Conservation (phyloP, 306 rosid genomes). For the Cyclanthera cordifolia region DNA sequence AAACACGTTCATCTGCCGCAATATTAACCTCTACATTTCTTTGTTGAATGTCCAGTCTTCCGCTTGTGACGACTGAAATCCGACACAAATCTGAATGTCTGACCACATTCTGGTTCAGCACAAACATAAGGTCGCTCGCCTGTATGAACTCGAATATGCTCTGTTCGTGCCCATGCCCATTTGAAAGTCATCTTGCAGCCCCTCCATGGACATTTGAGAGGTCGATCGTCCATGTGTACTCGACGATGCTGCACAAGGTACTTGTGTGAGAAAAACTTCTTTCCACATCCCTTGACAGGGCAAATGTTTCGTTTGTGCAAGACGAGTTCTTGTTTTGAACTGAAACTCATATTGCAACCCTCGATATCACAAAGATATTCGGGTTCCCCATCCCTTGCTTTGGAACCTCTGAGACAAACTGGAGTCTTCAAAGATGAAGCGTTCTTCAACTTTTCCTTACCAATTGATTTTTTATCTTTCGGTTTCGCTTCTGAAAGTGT, state of each 20-base stretch:
- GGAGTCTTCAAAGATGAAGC: slow-evolving; percentile 37
- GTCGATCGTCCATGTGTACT: slow-evolving; percentile 89
- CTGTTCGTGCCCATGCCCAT: slow-evolving; percentile 99
- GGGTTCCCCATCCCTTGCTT: slow-evolving; percentile 38
- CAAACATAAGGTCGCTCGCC: slow-evolving; percentile 92
- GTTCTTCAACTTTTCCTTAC: slow-evolving; percentile 54
- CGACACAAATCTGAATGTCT: slow-evolving; percentile 93
- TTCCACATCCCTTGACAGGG: slow-evolving; percentile 98
- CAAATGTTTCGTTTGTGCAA: slow-evolving; percentile 74
- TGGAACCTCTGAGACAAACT: slow-evolving; percentile 27
- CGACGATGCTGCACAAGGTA: slow-evolving; percentile 96
- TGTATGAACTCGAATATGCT: slow-evolving; percentile 92
- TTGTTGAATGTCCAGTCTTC: slow-evolving; percentile 84
- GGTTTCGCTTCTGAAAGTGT: slow-evolving; percentile 35
- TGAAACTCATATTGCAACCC: slow-evolving; percentile 84
- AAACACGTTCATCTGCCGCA: slow-evolving; percentile 21
- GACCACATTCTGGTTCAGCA: slow-evolving; percentile 75
- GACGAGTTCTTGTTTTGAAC: slow-evolving; percentile 56
- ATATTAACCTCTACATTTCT: slow-evolving; percentile 44
- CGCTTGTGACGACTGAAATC: slow-evolving; percentile 99
- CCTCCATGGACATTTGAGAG: slow-evolving; percentile 94
- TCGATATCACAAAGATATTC: slow-evolving; percentile 74
- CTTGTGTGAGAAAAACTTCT: slow-evolving; percentile 93
- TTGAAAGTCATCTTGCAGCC: slow-evolving; percentile 99
- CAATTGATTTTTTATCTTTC: slow-evolving; percentile 36